Base-by-base conservation (phyloP, 148 eudicot species). In the Pharnaceum exiguum region DNA sequence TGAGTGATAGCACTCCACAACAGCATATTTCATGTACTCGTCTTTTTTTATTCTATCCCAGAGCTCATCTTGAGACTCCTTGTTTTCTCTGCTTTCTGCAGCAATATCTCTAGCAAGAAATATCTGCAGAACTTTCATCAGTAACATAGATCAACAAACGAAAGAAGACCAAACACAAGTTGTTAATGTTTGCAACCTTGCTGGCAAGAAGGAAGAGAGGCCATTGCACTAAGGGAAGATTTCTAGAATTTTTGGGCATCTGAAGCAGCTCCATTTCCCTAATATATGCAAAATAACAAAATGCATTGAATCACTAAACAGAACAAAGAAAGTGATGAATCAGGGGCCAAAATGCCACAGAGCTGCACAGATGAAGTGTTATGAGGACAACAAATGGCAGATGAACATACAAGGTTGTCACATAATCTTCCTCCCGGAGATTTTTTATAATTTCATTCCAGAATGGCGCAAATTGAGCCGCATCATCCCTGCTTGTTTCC, bases 201-300 rank as follows among this genome's bases (percentile, higher is more conserved):
- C 99, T 93, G 32, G 84, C 96, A 62, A 93, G 82, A 70, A 93
- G 96, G 64, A 93, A 93, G 54, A 93, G 96, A 33, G 99, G 99
- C 96, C 99, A 93, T 77, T 93, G 99, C 59, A 93, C 89, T 79
- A 93, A 72, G 36, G 95, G 87, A 47, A 93, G 70, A 59, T 64
- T 75, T 55, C 85, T 89, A 63, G 75, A 54, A 71, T 93, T 93
- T 35, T 75, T 81, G 28, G 99, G 99, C 95, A 93, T 93, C 45
- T 62, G 70, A 76, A 93, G 95, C 81, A 88, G 75, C 69, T 93
- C 99, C 85, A 73, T 79, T 78, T 93, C 99, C 80, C 99, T 93
- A 60, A 24, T 32, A 17, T 44, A 26, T 27, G 32, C 11, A 48
- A 23, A 26, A 32, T 12, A 19, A 26, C 28, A 56, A 38, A 21